phyloP scores from a whole-genome alignment of 1,139 yeast species.

The Diutina sp. region DNA sequence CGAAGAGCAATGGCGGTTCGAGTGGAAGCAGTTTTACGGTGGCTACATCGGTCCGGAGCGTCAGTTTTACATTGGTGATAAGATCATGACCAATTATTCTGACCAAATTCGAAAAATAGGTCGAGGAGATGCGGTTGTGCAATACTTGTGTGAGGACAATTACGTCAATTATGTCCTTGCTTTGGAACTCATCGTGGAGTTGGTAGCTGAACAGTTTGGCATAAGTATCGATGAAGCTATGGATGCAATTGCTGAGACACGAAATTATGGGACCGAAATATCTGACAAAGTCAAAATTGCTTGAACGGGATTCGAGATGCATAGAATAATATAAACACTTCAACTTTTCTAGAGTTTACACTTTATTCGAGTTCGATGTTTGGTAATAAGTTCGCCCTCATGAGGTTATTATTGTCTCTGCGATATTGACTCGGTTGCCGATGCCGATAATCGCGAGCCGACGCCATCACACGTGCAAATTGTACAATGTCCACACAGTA shows the following conservation, averaged over 20 bases:
- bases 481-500: not conserved
- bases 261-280: not conserved
- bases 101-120: not conserved
- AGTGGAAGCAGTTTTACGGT: not conserved
- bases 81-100: not conserved
- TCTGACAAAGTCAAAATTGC: not conserved
- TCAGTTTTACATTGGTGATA: not conserved
- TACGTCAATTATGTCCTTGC: not conserved
- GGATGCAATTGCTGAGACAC: not conserved
- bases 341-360: no score
- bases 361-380: no score
- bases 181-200: not conserved
- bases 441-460: not conserved
- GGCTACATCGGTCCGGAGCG: not conserved
- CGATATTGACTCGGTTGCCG: not conserved
- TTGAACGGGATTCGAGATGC: not conserved
- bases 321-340: not conserved
- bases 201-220: not conserved
- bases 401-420: no score
- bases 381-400: no score
- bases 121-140: not conserved
- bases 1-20: not conserved
- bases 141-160: not conserved
- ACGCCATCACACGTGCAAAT: not conserved
- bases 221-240: not conserved